Conservation (phyloP, 768 basidiomycete species). For the Suillus brevipes region DNA sequence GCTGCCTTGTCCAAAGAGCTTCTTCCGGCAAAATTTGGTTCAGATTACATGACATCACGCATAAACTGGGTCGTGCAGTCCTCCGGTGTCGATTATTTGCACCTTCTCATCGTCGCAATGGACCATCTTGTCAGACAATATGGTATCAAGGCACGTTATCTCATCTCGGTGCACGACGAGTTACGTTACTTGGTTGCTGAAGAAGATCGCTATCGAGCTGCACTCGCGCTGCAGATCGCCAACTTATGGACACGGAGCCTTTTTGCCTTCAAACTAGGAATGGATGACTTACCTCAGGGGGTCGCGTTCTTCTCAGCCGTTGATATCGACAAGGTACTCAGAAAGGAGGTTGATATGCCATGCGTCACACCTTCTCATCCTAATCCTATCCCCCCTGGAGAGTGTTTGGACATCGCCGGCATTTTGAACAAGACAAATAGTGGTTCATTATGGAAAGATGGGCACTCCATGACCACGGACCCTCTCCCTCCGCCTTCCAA, state of each 20-base stretch:
- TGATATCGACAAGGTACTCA: conserved; percentile 84
- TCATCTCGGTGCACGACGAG: conserved; percentile 97
- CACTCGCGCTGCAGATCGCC: conserved; percentile 90
- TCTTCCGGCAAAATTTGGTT: conserved; percentile 75
- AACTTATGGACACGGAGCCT: conserved; percentile 93
- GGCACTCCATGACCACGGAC: conserved; percentile 50
- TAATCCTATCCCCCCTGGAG: conserved; percentile 78
- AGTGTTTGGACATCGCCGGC: conserved; percentile 71
- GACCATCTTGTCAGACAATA: conserved; percentile 80
- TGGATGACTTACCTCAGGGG: conserved; percentile 94
- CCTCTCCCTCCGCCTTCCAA: not conserved
- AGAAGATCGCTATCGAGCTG: conserved; percentile 85
- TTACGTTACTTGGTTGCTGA: conserved; percentile 91
- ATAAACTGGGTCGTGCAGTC: conserved; percentile 99
- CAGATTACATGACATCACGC: conserved; percentile 91
- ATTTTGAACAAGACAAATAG: conserved; percentile 68
- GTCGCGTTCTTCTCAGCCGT: conserved; percentile 98
- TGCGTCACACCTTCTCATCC: conserved; percentile 95
- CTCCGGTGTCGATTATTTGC: conserved; percentile 97
- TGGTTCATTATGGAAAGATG: conserved; percentile 65
- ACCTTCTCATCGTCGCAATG: conserved; percentile 95
- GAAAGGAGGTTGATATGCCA: conserved; percentile 96
- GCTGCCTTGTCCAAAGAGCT: conserved; percentile 89
- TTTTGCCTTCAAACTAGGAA: conserved; percentile 90
- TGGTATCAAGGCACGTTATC: conserved; percentile 85